Conservation (phyloP, 2,329 filamentous ascomycete species). For the Cladosporium sp. region DNA sequence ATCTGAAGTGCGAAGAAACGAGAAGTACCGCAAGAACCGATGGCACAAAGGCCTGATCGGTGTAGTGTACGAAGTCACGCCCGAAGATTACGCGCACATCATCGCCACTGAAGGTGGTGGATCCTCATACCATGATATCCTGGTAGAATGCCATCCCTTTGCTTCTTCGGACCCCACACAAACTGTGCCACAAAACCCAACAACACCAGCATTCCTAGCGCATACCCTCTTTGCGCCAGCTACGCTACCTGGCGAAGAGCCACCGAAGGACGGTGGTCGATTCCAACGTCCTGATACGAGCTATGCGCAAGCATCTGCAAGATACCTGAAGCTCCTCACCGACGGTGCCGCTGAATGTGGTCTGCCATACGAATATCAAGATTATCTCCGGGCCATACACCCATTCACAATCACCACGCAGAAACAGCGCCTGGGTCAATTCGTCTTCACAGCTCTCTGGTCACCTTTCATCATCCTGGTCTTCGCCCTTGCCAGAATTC, state of each 20-base stretch:
- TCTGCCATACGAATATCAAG: slow-evolving; percentile 76
- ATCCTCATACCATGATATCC: slow-evolving; percentile 76
- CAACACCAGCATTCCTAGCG: slow-evolving; percentile 70
- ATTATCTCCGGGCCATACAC: slow-evolving; percentile 68
- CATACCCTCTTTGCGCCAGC: slow-evolving; percentile 78
- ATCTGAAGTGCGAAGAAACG: slow-evolving; percentile 22
- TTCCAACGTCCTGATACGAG: slow-evolving; percentile 63
- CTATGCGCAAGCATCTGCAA: slow-evolving; percentile 78
- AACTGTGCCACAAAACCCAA: slow-evolving; percentile 64
- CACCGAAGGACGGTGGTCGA: slow-evolving; percentile 40
- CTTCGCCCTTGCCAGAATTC: slow-evolving; percentile 48
- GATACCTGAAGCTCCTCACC: slow-evolving; percentile 79
- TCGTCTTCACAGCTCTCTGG: slow-evolving; percentile 63
- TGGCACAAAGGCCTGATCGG: slow-evolving; percentile 87
- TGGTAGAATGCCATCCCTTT: slow-evolving; percentile 75
- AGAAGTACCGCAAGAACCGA: slow-evolving; percentile 53
- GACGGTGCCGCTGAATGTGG: slow-evolving; percentile 76
- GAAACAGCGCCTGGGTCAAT: slow-evolving; percentile 66
- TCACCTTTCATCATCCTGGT: slow-evolving; percentile 58
- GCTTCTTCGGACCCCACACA: slow-evolving; percentile 52
- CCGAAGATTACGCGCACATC: slow-evolving; percentile 78
- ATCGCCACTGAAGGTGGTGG: slow-evolving; percentile 90
- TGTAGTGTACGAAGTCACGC: slow-evolving; percentile 92
- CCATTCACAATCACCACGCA: slow-evolving; percentile 69
- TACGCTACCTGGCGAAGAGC: slow-evolving; percentile 30